A percentile compares a stretch with the other conserved stretches of the same genome.
Evolutionary conservation across 2,329 filamentous ascomycete species (phyloP).

Genomic region (Pseudopyrenochaeta lycopersici): DNA sequence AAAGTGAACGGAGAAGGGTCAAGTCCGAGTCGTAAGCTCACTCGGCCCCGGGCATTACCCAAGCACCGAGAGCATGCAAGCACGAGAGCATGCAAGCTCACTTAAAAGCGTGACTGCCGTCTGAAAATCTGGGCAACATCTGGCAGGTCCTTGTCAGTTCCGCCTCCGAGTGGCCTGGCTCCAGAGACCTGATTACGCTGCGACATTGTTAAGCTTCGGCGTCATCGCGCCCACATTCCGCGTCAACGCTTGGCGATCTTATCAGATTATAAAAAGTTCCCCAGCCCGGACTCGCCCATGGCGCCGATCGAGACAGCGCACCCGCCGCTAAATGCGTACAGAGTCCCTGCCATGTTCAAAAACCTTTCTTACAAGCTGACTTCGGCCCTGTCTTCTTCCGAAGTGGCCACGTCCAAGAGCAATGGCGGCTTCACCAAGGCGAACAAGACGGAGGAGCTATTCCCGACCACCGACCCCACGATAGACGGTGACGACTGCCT

Average conservation of each 20-base stretch:
- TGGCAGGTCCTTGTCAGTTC: not conserved
- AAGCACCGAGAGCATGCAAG: not conserved
- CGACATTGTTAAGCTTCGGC: constrained; percentile 6
- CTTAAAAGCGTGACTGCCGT: not conserved
- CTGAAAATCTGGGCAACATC: not conserved
- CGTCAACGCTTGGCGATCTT: constrained; percentile 43
- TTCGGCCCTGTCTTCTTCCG: constrained; percentile 40
- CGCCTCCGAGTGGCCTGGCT: not conserved
- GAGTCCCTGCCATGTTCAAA: constrained; percentile 47
- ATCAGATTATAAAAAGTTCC: constrained; percentile 41
- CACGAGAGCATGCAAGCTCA: not conserved
- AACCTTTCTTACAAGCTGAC: constrained; percentile 50
- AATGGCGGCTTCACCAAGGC: constrained; percentile 58
- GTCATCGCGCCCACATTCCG: constrained; percentile 40
- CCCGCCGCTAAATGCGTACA: constrained; percentile 28
- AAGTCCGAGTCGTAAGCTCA: constrained; percentile 1
- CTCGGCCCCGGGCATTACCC: constrained; percentile 1
- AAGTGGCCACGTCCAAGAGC: constrained; percentile 39
- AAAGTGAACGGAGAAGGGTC: constrained; percentile 3
- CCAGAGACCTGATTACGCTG: not conserved
- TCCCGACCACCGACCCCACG: constrained; percentile 76
- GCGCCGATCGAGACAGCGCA: constrained; percentile 21
- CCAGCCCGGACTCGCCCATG: constrained; percentile 22
- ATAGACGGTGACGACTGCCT: constrained; percentile 89
- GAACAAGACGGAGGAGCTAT: constrained; percentile 65